Evolutionary conservation across 495 filamentous ascomycete species (phyloP).

Genomic region (Podospora anserina): DNA sequence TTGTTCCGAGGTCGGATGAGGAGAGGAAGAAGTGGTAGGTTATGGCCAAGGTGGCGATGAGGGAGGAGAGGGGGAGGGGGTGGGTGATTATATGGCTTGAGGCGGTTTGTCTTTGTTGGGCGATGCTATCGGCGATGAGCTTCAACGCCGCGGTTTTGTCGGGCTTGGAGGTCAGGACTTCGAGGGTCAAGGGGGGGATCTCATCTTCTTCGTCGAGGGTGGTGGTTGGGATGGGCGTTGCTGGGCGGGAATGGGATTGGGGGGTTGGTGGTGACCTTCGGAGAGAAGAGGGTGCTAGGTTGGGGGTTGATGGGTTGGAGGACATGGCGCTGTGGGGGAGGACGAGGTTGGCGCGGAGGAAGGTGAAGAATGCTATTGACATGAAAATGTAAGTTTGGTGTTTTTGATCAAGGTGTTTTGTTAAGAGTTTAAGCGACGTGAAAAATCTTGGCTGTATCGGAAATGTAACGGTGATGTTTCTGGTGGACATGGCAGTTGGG

Average conservation of each 20-base stretch:
- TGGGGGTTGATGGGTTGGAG: slow-evolving; percentile 39
- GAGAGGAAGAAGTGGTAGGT: slow-evolving; percentile 38
- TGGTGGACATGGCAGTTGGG: neutral
- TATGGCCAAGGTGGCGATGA: slow-evolving; percentile 28
- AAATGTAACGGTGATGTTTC: neutral
- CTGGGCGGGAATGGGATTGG: slow-evolving; percentile 19
- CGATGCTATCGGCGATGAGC: slow-evolving; percentile 46
- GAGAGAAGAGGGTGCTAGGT: slow-evolving; percentile 33
- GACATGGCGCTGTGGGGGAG: slow-evolving; percentile 47
- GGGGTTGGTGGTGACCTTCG: slow-evolving; percentile 25
- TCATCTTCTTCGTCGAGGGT: slow-evolving; percentile 33
- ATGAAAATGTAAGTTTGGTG: neutral
- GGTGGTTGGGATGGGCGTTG: slow-evolving; percentile 17
- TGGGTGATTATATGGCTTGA: slow-evolving; percentile 39
- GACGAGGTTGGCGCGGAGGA: slow-evolving; percentile 55
- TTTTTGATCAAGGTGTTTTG: neutral
- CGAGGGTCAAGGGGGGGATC: slow-evolving; percentile 41
- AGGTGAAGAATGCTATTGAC: slow-evolving; percentile 54
- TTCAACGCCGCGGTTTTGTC: slow-evolving; percentile 44
- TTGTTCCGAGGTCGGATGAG: slow-evolving; percentile 34
- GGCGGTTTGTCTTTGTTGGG: slow-evolving; percentile 45
- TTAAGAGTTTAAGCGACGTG: slow-evolving; percentile 14
- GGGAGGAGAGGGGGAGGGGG: slow-evolving; percentile 36
- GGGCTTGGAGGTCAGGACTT: slow-evolving; percentile 30
- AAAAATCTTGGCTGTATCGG: neutral